Evolutionary conservation across 768 basidiomycete genomes (phyloP), one percentile per base, ranked within the genome.

Genomic region (Calocybe indica): DNA sequence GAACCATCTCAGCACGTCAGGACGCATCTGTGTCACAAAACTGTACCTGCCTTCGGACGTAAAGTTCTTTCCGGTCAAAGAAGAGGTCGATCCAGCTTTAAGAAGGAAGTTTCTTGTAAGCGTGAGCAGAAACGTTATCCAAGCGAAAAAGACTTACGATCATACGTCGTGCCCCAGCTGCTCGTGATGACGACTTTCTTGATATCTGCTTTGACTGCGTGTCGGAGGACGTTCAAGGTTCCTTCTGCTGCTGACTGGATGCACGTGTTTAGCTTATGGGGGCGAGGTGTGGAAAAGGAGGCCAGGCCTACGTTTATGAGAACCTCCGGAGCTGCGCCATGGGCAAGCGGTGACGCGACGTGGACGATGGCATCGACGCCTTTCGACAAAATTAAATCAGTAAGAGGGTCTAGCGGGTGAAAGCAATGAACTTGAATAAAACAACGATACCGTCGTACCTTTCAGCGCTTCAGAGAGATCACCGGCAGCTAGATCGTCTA

Each of bases 301-400:
- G n/a, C n/a, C n/a, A n/a, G n/a, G n/a, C 56, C 50, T n/a, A 59
- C 58, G 22, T 61, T 47, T 28, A 61, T 37, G n/a, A 52, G 54
- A 32, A 52, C 54, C 5, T 61, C 47, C n/a, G 54, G 51, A 32
- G 33, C 28, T 28, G 56, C 53, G 13, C 52, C 55, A 29, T 56
- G 52, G 2, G 53, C 53, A 35, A 60, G 55, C 1, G 60, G 60
- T 6, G 67, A 67, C 9, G 68, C 69, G 15, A 62, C 61, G 48
- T 73, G 71, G 11, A 58, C 54, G 37, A 78, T 63, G 4, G 65
- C 75, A 37, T 69, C 64, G 22, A 76, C 68, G 7, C 68, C 74
- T 59, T 10, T 8, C 15, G 40, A 10, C 22, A 32, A 40, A 28
- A 38, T 5, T 9, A 37, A 6, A 12, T 5, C 3, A 13, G 5